Evolutionary conservation across 139 green algal species (phyloP).

Genomic region (Tetratostichococcus sp.): DNA sequence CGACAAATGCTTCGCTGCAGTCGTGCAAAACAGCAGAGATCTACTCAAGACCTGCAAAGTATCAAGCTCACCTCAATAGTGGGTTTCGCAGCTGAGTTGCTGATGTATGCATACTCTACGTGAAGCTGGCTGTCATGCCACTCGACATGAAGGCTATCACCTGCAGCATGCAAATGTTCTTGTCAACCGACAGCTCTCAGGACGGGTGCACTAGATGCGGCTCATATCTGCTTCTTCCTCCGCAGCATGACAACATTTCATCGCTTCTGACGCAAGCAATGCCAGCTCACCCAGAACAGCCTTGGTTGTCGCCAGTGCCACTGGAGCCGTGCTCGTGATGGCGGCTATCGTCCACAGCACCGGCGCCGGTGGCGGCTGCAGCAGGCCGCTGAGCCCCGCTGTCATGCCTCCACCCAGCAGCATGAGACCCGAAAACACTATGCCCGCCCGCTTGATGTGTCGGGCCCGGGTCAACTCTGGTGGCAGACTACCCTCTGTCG

Average conservation of each 20-base stretch:
- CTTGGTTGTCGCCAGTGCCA: not conserved
- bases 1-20: not conserved
- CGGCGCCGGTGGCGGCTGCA: not conserved
- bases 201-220: too few species aligned
- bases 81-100: not conserved
- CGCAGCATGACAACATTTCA: too few species aligned
- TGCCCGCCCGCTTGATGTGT: not conserved
- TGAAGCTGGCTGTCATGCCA: slow-evolving; percentile 7
- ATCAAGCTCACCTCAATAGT: not conserved
- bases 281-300: slow-evolving; percentile 1
- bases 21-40: not conserved
- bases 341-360: not conserved
- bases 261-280: too few species aligned
- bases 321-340: not conserved
- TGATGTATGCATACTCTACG: not conserved
- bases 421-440: not conserved
- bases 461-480: not conserved
- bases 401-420: not conserved
- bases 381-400: not conserved
- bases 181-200: too few species aligned
- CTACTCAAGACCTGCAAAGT: too few species aligned
- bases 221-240: too few species aligned
- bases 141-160: slow-evolving; percentile 7
- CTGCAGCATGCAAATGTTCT: not conserved
- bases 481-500: not conserved